phyloP scores from a whole-genome alignment of 345 rosid genomes.

The Euphorbia lathyris region DNA sequence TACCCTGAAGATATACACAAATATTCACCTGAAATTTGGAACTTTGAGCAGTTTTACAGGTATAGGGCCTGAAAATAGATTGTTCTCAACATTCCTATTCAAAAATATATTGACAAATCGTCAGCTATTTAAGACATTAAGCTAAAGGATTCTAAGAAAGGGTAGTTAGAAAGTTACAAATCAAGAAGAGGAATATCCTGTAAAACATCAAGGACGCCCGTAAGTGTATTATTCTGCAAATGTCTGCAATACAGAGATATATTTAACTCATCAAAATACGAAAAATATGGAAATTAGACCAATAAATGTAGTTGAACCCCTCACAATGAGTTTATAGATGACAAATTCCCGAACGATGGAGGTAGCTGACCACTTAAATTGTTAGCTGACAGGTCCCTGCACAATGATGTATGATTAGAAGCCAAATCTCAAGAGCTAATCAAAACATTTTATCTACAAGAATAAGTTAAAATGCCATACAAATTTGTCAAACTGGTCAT shows the following conservation, averaged over 20 bases:
- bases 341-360: constrained; percentile 61
- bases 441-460: not conserved
- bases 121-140: constrained; percentile 22
- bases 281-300: not conserved
- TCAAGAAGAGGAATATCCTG: constrained; percentile 71
- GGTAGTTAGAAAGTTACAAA: constrained; percentile 42
- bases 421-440: constrained; percentile 15
- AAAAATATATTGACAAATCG: constrained; percentile 10
- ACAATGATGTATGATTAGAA: constrained; percentile 22
- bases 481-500: constrained; percentile 51
- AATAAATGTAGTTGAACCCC: constrained; percentile 25
- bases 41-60: constrained; percentile 58
- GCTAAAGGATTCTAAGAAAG: not conserved
- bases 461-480: constrained; percentile 37
- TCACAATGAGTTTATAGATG: constrained; percentile 69
- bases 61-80: constrained; percentile 85
- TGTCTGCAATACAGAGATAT: constrained; percentile 44
- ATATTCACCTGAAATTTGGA: constrained; percentile 67
- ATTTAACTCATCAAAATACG: not conserved
- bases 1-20: not conserved
- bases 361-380: constrained; percentile 69
- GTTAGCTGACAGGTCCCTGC: constrained; percentile 78
- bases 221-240: constrained; percentile 76
- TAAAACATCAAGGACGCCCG: constrained; percentile 66
- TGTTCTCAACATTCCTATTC: constrained; percentile 73